Evolutionary conservation across 2,329 filamentous ascomycete genomes (phyloP), one percentile per base, ranked within the genome.

Genomic region (Sporothrix protearum): DNA sequence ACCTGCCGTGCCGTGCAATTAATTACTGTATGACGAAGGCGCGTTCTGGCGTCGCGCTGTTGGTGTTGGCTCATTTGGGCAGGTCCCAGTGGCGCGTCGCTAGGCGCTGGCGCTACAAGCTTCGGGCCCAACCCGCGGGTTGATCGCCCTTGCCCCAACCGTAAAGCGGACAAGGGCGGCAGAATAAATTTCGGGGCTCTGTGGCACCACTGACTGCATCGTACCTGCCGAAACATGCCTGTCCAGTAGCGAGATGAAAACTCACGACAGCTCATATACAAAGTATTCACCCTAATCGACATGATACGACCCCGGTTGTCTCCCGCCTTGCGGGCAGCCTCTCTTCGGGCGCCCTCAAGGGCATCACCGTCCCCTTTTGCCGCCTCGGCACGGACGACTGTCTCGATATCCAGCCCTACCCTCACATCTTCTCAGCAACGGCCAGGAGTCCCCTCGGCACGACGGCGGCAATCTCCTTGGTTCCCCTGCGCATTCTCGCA

Each of bases 1-100:
- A 69, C 68, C 9, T 69, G 68, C 68, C 68, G 68, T 7, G 36
- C 61, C 39, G 16, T 69, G 53, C n/a, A n/a, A n/a, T n/a, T n/a
- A n/a, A n/a, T n/a, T 1, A 4, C n/a, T 6, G 14, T 22, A 7
- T n/a, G 8, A 61, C 53, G 68, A 69, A 69, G 28, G 51, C 68
- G 68, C 68, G 67, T 45, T 30, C 25, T 47, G 53, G 68, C 51
- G 22, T 28, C 4, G 25, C 25, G 22, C 7, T 45, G 36, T 36
- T n/a, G 25, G 28, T 33, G 51, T 16, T 55, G 28, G 55, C 19
- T n/a, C 19, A 19, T 16, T 19, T 19, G 16, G 45, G 45, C 45
- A 49, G 45, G 45, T 49, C 16, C 22, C 6, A 28, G 49, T 22
- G 33, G 57, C n/a, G 19, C 25, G 12, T 22, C 25, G 2, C 10